Evolutionary conservation across 495 filamentous ascomycete species (phyloP).

Genomic region (Penicillium canescens): DNA sequence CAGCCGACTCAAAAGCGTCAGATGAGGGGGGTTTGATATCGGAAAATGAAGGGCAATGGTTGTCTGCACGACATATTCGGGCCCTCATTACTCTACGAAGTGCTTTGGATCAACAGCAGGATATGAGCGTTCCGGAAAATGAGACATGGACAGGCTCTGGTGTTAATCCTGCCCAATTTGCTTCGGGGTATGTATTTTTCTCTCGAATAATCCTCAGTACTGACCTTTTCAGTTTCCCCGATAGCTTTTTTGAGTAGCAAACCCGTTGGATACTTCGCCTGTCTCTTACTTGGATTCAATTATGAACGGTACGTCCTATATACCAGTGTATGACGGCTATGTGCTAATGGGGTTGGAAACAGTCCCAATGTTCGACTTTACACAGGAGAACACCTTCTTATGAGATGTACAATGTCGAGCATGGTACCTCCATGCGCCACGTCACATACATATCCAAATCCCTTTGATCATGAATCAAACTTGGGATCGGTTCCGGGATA

Average conservation of each 20-base stretch:
- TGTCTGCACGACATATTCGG: constrained; percentile 36
- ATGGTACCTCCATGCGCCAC: too few species aligned
- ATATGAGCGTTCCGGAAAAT: constrained; percentile 3
- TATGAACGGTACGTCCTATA: constrained; percentile 32
- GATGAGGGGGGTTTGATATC: constrained; percentile 13
- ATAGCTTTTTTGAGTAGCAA: constrained; percentile 12
- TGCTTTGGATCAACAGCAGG: constrained; percentile 17
- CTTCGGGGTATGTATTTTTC: constrained; percentile 10
- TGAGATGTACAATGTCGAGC: neutral
- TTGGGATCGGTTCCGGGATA: too few species aligned
- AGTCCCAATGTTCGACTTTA: constrained; percentile 34
- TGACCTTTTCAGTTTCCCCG: constrained; percentile 1
- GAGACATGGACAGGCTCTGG: constrained; percentile 5
- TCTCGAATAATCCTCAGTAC: neutral
- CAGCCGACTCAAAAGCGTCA: constrained; percentile 14
- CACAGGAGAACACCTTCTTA: constrained; percentile 18
- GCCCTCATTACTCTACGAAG: constrained; percentile 32
- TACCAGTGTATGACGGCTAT: neutral
- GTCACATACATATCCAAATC: neutral
- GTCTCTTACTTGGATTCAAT: constrained; percentile 37
- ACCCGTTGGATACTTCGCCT: constrained; percentile 27
- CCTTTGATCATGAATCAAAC: neutral
- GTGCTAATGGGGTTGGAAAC: neutral
- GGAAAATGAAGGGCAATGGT: constrained; percentile 29
- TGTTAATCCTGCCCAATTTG: neutral